phyloP scores from a whole-genome alignment of 1,284 basidiomycete species.

The Sanghuangporus baumii region DNA sequence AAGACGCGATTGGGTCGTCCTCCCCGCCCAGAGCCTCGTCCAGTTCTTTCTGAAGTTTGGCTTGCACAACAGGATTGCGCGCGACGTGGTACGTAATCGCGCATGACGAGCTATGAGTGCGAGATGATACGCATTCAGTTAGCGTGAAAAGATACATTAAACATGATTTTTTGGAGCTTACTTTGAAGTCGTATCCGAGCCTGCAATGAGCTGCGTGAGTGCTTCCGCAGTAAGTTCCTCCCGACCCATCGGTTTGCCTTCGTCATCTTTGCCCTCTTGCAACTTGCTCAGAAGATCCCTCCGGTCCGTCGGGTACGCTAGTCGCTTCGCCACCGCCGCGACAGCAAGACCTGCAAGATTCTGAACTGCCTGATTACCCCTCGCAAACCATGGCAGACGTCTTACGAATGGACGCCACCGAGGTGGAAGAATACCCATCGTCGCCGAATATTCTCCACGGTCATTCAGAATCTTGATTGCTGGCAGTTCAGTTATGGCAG shows the following conservation, averaged over 20 bases:
- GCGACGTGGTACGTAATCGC: constrained; percentile 84
- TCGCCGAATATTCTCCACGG: constrained; percentile 83
- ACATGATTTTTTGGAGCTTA: background rate
- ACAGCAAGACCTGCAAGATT: constrained; percentile 67
- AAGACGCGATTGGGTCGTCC: constrained; percentile 50
- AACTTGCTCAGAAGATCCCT: constrained; percentile 14
- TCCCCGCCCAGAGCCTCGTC: constrained; percentile 65
- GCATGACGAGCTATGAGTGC: constrained; percentile 59
- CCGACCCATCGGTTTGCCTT: constrained; percentile 40
- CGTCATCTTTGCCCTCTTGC: constrained; percentile 37
- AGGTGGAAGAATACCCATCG: constrained; percentile 78
- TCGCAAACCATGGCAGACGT: constrained; percentile 68
- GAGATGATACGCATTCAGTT: background rate
- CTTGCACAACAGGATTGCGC: constrained; percentile 56
- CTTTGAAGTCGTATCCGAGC: constrained; percentile 35
- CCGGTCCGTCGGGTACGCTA: constrained; percentile 13
- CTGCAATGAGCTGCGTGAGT: constrained; percentile 44
- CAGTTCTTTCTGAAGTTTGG: constrained; percentile 74
- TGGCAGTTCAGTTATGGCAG: constrained; percentile 49
- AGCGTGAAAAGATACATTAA: background rate
- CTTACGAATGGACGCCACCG: constrained; percentile 65
- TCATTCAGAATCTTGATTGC: constrained; percentile 87
- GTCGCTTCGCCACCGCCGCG: constrained; percentile 39
- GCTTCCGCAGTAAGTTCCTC: constrained; percentile 48
- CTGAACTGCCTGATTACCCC: constrained; percentile 39